Percentiles rank a stretch among this genome's conserved stretches.
Conservation (phyloP, 1,139 yeast genomes). For the Insectozyma bohioensis region DNA sequence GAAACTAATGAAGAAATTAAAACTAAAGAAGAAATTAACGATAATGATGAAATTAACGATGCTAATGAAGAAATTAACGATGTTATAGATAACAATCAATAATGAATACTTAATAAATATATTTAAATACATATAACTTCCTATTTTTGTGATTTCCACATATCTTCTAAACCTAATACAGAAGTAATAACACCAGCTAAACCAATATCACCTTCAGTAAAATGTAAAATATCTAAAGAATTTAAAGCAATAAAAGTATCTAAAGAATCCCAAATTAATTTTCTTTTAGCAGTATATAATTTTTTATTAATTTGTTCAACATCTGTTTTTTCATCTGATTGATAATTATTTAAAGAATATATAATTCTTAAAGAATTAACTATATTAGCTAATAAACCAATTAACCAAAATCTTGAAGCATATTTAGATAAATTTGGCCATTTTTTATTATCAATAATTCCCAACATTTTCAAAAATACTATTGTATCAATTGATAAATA, state of each 20-base stretch:
- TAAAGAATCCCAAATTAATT: slow-evolving; percentile 74
- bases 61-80: slow-evolving; percentile 3
- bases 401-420: slow-evolving; percentile 73
- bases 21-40: too few relatives aligned
- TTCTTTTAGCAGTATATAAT: slow-evolving; percentile 52
- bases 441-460: slow-evolving; percentile 34
- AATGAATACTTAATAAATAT: neutral
- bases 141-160: slow-evolving; percentile 48
- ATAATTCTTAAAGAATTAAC: slow-evolving; percentile 52
- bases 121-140: neutral
- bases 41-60: too few relatives aligned
- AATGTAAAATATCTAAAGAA: slow-evolving; percentile 58
- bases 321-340: slow-evolving; percentile 18
- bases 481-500: slow-evolving; percentile 76
- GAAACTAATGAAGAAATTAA: too few relatives aligned
- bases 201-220: slow-evolving; percentile 82
- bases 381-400: slow-evolving; percentile 66
- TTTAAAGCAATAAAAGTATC: slow-evolving; percentile 78
- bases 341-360: slow-evolving; percentile 17
- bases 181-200: slow-evolving; percentile 85
- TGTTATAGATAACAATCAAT: slow-evolving; percentile 7
- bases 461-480: slow-evolving; percentile 63
- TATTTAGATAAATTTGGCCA: slow-evolving; percentile 39
- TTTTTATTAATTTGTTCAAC: slow-evolving; percentile 31
- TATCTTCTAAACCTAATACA: slow-evolving; percentile 69